Base-by-base conservation (phyloP, 441 rosid genomes). In the Erysimum cheiri region DNA sequence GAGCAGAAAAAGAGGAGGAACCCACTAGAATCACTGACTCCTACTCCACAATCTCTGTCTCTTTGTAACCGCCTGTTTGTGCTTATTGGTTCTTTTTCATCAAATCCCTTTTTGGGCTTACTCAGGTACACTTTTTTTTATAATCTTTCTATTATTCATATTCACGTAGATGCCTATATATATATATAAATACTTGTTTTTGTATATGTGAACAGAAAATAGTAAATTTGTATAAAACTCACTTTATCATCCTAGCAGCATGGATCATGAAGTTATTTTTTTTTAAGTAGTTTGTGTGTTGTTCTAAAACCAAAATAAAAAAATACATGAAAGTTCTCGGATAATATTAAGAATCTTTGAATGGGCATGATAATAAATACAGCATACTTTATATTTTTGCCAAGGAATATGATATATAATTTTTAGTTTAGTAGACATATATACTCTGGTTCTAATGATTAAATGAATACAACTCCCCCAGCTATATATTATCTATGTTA, bases 1-100 rank as follows among this genome's bases (percentile, higher is more conserved):
- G 47, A 29, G 62, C 85, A 80, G 78, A 86, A 88, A 84, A 77
- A 77, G 48, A 44, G 82, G 70, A 83, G 82, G 93, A 86, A 78
- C 79, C 89, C 89, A 84, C 92, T 80, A 71, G 89, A 82, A 78
- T 85, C 86, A 83, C 87, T 75, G 83, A 83, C 82, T 85, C 93
- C 88, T 57, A 80, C 87, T 90, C 84, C 89, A 79, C 88, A 78
- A 86, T 80, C 79, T 84, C 85, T 84, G 83, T 35, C n/a, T 50
- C 59, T 70, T 60, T 77, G 80, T 88, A 88, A 93, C 97, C 90
- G 96, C 92, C 90, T 91, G 88, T 79, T 85, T 74, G 64, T 85
- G 80, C 64, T 77, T 37, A 91, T 89, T 93, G 94, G 94, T 26
- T 62, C 87, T 75, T 83, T 80, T 70, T 57, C 71, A 69, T 69